Conservation (phyloP, 768 basidiomycete species). For the Naematelia encephala region DNA sequence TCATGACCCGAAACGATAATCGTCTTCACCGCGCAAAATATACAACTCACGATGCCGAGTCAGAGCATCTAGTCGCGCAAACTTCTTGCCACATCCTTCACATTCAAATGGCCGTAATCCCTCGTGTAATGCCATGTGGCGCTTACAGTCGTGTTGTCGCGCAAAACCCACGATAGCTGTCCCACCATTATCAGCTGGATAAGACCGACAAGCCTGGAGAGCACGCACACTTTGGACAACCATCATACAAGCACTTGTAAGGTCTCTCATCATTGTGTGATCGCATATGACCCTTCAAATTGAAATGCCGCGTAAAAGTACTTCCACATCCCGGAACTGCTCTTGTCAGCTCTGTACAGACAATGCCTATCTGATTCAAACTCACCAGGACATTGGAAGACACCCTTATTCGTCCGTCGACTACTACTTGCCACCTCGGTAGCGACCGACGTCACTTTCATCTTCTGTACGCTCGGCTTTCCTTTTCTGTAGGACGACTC, state of each 20-base stretch:
- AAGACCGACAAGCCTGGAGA: neutral
- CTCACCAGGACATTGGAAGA: constrained; percentile 66
- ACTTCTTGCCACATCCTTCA: constrained; percentile 86
- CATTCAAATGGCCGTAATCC: constrained; percentile 90
- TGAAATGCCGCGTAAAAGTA: constrained; percentile 88
- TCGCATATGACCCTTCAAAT: constrained; percentile 90
- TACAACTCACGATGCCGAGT: constrained; percentile 77
- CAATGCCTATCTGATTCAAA: too few relatives aligned
- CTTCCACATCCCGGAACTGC: constrained; percentile 80
- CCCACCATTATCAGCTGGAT: neutral
- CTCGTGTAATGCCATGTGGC: constrained; percentile 90
- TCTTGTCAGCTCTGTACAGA: neutral
- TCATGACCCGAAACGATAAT: too few relatives aligned
- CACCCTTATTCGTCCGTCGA: constrained; percentile 81
- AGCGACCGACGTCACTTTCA: constrained; percentile 84
- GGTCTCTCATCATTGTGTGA: constrained; percentile 93
- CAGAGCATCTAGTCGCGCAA: constrained; percentile 91
- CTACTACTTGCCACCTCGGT: constrained; percentile 82
- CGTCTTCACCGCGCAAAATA: constrained; percentile 2
- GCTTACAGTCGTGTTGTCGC: constrained; percentile 91
- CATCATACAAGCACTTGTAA: constrained; percentile 91
- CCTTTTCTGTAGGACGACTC: constrained; percentile 20
- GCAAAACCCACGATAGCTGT: constrained; percentile 63
- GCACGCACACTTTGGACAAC: constrained; percentile 66
- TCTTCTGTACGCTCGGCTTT: constrained; percentile 57